Evolutionary conservation across 139 green algal genomes (phyloP).

Genomic region (Haematococcus lacustris): DNA sequence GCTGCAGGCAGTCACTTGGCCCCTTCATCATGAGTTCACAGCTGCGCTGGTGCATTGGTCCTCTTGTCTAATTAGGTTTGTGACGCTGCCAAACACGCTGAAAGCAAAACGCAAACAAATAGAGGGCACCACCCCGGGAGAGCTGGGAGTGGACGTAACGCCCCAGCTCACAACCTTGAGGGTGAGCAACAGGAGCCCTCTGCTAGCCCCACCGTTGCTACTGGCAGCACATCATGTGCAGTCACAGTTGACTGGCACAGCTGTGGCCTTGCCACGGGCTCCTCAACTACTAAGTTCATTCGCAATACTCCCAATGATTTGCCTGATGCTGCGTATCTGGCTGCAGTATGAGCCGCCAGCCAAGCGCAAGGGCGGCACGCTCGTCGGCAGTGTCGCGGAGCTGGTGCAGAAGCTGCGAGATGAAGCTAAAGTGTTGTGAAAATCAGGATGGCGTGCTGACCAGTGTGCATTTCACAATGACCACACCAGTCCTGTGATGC

Average conservation of each 20-base stretch:
- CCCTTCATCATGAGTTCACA: neutral
- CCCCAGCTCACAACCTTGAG: slow-evolving; percentile 14
- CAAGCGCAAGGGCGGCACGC: slow-evolving; percentile 50
- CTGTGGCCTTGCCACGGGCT: neutral
- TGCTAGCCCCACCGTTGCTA: neutral
- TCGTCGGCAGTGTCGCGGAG: slow-evolving; percentile 56
- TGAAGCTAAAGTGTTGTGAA: slow-evolving; percentile 66
- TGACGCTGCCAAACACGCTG: slow-evolving; percentile 89
- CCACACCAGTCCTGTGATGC: no score
- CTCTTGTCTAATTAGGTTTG: slow-evolving; percentile 51
- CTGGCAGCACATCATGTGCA: neutral
- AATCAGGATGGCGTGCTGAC: no score
- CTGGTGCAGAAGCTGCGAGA: slow-evolving; percentile 71
- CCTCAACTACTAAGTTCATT: neutral
- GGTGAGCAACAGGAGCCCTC: neutral
- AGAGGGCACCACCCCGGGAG: slow-evolving; percentile 35
- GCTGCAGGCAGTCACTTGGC: neutral
- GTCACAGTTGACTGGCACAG: neutral
- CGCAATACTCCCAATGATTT: no score
- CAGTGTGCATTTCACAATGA: no score
- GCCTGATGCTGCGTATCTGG: neutral
- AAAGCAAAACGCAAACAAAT: slow-evolving; percentile 89
- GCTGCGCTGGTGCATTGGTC: neutral
- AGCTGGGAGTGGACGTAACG: slow-evolving; percentile 27
- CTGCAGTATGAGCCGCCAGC: slow-evolving; percentile 54